These are phyloP conservation scores for Suaeda aralocaspica DNA, from an alignment of 148 eudicot genomes.

Conservation along the genomic window DNA sequence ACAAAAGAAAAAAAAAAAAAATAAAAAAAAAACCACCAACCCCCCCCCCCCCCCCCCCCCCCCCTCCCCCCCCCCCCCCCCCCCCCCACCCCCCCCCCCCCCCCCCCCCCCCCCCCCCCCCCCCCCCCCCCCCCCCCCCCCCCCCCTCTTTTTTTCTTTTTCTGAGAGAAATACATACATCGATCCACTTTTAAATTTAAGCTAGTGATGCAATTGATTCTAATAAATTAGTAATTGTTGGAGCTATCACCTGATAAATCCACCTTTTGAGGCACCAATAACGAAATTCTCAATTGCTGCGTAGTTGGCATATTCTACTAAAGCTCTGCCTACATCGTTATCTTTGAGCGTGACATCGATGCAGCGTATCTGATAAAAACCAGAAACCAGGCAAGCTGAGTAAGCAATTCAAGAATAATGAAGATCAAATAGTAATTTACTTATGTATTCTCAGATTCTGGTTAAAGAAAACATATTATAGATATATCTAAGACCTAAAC, in stretches of 20 bases:
- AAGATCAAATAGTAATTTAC: background rate
- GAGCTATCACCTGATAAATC: slow-evolving; percentile 59
- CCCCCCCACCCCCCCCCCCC: background rate
- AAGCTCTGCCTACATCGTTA: slow-evolving; percentile 52
- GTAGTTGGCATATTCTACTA: slow-evolving; percentile 56
- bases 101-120: background rate
- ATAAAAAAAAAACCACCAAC: too few relatives aligned
- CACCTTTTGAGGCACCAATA: slow-evolving; percentile 67
- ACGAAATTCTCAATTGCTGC: slow-evolving; percentile 80
- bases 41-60: too few relatives aligned
- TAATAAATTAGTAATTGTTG: background rate
- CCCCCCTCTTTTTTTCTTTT: background rate
- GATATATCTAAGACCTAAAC: background rate
- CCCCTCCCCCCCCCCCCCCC: too few relatives aligned
- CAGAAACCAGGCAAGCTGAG: slow-evolving; percentile 3
- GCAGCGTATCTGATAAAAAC: slow-evolving; percentile 52
- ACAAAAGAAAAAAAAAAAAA: too few relatives aligned
- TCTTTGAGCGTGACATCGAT: slow-evolving; percentile 74
- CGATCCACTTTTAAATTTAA: background rate
- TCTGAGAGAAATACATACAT: background rate
- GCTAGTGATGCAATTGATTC: background rate
- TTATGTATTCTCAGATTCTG: background rate
- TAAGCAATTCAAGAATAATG: background rate
- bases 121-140: background rate
- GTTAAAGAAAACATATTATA: background rate